Evolutionary conservation across 768 basidiomycete species (phyloP).

Genomic region (Agaricus subrufescens): DNA sequence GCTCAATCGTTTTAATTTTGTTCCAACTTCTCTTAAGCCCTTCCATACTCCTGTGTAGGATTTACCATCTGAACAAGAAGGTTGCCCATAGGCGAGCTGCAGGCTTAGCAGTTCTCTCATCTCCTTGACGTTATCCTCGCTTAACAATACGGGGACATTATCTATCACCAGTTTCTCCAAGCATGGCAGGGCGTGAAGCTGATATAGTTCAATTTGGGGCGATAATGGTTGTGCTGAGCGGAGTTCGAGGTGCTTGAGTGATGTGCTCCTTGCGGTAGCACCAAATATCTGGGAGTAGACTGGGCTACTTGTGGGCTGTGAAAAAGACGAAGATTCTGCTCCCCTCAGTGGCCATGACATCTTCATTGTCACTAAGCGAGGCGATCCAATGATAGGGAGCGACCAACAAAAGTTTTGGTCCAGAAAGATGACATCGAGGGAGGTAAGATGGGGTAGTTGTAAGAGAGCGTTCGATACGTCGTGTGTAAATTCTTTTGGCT

Average conservation of each 20-base stretch:
- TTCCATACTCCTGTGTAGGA: neutral
- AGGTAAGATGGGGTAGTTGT: neutral
- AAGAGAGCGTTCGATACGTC: conserved; percentile 1
- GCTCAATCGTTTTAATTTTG: neutral
- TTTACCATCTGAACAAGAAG: conserved; percentile 1
- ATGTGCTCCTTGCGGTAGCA: neutral
- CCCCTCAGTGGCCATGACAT: conserved; percentile 3
- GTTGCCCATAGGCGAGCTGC: neutral
- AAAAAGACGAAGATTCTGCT: neutral
- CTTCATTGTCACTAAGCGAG: neutral
- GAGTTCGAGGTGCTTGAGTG: neutral
- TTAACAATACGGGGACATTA: neutral
- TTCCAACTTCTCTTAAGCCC: neutral
- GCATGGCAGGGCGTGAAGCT: neutral
- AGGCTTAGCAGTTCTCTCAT: neutral
- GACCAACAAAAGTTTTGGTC: neutral
- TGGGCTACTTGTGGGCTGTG: neutral
- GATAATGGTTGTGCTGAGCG: neutral
- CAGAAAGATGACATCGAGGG: neutral
- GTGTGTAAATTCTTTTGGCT: neutral
- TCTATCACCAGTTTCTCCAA: conserved; percentile 2
- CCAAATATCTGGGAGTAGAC: neutral
- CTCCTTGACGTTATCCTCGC: neutral
- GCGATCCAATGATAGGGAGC: neutral
- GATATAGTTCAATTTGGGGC: neutral